These are phyloP conservation scores for Atkinsonella hypoxylon DNA, from an alignment of 2,329 filamentous ascomycete species.

Conservation along the genomic window DNA sequence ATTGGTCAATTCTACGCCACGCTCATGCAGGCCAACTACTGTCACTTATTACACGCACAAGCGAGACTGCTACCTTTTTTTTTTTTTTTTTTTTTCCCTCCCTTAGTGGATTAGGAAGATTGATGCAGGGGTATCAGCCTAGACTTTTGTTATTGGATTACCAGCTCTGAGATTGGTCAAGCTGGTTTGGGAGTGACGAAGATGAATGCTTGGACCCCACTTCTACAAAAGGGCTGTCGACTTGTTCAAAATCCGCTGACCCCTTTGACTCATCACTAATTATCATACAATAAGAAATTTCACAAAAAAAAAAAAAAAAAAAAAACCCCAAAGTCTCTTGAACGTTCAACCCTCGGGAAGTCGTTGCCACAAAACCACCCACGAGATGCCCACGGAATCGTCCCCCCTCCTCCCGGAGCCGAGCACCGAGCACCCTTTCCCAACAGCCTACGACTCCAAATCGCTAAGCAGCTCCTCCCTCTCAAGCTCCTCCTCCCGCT, in stretches of 20 bases:
- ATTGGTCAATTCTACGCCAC: conserved; percentile 15
- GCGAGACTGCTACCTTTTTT: too few species aligned
- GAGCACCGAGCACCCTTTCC: conserved; percentile 13
- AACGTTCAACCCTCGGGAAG: too few species aligned
- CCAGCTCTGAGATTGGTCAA: conserved; percentile 6
- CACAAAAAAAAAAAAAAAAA: too few species aligned
- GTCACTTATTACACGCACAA: background rate
- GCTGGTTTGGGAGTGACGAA: background rate
- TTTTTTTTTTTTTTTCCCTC: background rate
- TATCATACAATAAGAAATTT: too few species aligned
- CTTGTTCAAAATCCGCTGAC: too few species aligned
- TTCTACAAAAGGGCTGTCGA: background rate
- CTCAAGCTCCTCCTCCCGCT: conserved; percentile 11
- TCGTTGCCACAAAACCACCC: background rate
- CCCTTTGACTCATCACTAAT: too few species aligned
- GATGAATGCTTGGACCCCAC: background rate
- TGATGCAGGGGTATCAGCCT: background rate
- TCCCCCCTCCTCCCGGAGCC: conserved; percentile 23
- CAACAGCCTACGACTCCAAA: conserved; percentile 13
- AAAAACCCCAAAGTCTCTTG: too few species aligned
- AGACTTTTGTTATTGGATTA: conserved; percentile 1
- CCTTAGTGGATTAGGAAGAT: background rate
- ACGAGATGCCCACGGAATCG: conserved; percentile 15
- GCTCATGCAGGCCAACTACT: background rate
- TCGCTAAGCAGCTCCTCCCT: conserved; percentile 12